Percentiles rank a stretch among this genome's conserved stretches.
These are phyloP conservation scores for Mallotus nudiflorus DNA, from an alignment of 345 rosid species.

Conservation along the genomic window DNA sequence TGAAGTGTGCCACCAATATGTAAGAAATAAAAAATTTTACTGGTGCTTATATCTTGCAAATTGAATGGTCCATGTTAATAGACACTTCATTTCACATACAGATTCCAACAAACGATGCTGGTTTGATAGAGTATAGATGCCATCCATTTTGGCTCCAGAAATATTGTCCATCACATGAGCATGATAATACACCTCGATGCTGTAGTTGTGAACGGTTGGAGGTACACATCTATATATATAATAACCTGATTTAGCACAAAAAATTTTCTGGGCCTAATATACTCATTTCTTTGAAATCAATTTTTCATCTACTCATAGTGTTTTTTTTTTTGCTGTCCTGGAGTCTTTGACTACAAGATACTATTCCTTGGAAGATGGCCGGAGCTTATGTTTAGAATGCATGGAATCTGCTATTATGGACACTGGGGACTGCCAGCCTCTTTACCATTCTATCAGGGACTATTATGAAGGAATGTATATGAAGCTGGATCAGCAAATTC, in stretches of 20 bases:
- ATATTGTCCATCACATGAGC: slow-evolving; percentile 89
- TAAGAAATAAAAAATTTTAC: slow-evolving; percentile 37
- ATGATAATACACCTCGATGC: slow-evolving; percentile 80
- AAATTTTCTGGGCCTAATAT: background rate
- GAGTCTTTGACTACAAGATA: slow-evolving; percentile 67
- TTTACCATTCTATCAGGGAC: slow-evolving; percentile 90
- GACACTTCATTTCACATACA: slow-evolving; percentile 18
- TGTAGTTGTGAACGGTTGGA: slow-evolving; percentile 96
- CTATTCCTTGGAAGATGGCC: slow-evolving; percentile 73
- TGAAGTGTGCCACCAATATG: slow-evolving; percentile 90
- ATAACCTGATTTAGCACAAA: background rate
- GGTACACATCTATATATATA: no score
- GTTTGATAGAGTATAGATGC: slow-evolving; percentile 88
- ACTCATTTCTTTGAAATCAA: background rate
- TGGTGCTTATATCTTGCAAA: background rate
- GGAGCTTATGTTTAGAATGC: slow-evolving; percentile 83
- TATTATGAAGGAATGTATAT: slow-evolving; percentile 91
- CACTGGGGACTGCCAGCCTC: slow-evolving; percentile 92
- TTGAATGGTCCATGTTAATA: background rate
- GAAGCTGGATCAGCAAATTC: slow-evolving; percentile 89
- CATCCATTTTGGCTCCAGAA: slow-evolving; percentile 98
- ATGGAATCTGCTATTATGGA: slow-evolving; percentile 96
- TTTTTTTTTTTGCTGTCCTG: background rate
- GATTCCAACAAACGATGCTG: slow-evolving; percentile 86
- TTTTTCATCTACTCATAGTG: background rate